Evolutionary conservation across 176 grass and related monocot genomes (phyloP).

Genomic region (Musa acuminata): DNA sequence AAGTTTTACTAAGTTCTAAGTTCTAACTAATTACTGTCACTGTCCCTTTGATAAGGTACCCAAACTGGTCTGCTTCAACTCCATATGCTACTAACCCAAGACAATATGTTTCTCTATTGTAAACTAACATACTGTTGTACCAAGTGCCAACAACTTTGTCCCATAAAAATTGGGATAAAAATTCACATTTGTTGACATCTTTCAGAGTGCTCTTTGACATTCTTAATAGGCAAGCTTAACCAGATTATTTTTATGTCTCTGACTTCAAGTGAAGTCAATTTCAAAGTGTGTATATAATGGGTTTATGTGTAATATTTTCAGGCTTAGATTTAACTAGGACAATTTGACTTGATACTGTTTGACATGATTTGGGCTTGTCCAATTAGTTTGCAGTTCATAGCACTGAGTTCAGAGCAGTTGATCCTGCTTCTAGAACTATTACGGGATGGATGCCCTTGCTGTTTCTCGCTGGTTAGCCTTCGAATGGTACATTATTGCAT

Average conservation of each 20-base stretch:
- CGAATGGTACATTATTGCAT: neutral
- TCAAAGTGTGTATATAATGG: too few relatives aligned
- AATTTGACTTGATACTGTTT: neutral
- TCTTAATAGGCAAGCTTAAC: neutral
- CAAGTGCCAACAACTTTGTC: neutral
- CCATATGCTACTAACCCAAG: neutral
- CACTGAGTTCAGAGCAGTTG: neutral
- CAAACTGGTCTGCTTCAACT: neutral
- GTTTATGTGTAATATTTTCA: neutral
- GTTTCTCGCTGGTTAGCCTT: neutral
- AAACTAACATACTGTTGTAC: neutral
- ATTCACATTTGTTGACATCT: neutral
- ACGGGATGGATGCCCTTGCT: neutral
- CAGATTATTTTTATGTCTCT: neutral
- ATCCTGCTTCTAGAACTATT: neutral
- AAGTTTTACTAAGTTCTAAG: too few relatives aligned
- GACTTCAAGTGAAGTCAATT: neutral
- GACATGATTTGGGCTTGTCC: neutral
- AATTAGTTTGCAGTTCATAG: neutral
- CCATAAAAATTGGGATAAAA: neutral
- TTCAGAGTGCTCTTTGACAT: neutral
- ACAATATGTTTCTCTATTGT: neutral
- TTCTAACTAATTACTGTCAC: too few relatives aligned
- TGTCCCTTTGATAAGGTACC: neutral
- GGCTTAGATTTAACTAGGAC: neutral